These are phyloP conservation scores for Arachis hypogaea DNA, from an alignment of 306 rosid genomes.

Conservation along the genomic window DNA sequence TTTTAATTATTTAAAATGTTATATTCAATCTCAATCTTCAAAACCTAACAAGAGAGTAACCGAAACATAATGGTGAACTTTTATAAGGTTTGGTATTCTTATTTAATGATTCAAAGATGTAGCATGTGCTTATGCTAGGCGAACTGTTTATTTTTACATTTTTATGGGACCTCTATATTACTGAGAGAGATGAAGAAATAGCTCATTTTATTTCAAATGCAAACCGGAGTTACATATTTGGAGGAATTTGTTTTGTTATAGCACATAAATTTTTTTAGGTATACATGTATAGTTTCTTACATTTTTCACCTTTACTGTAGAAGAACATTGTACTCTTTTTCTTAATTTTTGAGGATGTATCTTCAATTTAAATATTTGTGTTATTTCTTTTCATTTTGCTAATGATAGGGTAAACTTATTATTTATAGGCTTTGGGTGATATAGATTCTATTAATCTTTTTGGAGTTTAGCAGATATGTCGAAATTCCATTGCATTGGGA, in stretches of 20 bases:
- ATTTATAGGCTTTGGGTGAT: constrained; percentile 81
- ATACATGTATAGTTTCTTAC: constrained; percentile 4
- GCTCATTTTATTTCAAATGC: constrained; percentile 82
- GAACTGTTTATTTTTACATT: constrained; percentile 32
- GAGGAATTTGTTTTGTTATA: constrained; percentile 91
- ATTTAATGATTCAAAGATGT: constrained; percentile 31
- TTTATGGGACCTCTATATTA: constrained; percentile 66
- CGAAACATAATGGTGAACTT: constrained; percentile 5
- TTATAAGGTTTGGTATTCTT: constrained; percentile 26
- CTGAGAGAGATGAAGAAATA: constrained; percentile 94
- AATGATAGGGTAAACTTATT: constrained; percentile 39
- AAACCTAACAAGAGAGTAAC: neutral
- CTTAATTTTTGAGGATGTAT: constrained; percentile 19
- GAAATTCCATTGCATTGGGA: constrained; percentile 93
- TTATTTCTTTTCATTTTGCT: constrained; percentile 38
- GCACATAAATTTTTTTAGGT: constrained; percentile 86
- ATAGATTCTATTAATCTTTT: constrained; percentile 91
- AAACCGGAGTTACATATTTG: constrained; percentile 90
- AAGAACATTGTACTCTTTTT: neutral
- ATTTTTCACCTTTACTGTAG: constrained; percentile 1
- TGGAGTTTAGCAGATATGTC: constrained; percentile 98
- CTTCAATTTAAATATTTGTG: constrained; percentile 12
- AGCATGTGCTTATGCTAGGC: constrained; percentile 32
- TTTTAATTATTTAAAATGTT: neutral
- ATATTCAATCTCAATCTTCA: neutral